Conservation (phyloP, 345 rosid genomes). For the Gossypium australe region DNA sequence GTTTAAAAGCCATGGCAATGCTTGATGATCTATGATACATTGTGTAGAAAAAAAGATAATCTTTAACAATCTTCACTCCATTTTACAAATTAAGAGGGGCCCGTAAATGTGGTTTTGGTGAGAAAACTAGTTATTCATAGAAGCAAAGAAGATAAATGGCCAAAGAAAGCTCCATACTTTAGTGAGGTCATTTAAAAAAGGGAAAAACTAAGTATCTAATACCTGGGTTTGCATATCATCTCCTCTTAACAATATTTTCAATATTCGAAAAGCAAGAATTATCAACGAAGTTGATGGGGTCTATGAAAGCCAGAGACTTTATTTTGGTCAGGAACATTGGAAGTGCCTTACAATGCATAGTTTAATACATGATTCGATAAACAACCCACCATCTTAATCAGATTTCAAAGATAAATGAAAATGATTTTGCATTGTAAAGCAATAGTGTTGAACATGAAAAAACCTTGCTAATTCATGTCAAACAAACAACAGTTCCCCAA, state of each 20-base stretch:
- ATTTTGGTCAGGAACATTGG: not conserved
- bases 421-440: not conserved
- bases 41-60: constrained; percentile 10
- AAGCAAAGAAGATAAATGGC: too few relatives aligned
- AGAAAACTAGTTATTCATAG: not conserved
- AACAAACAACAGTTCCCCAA: not conserved
- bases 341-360: constrained; percentile 39
- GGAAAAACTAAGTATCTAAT: not conserved
- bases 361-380: constrained; percentile 28
- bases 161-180: too few relatives aligned
- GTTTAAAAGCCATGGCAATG: constrained; percentile 64
- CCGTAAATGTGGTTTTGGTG: not conserved
- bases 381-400: not conserved
- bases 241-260: constrained; percentile 82
- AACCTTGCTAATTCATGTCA: not conserved
- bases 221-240: constrained; percentile 80
- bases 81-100: not conserved
- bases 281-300: constrained; percentile 47
- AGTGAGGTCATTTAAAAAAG: too few relatives aligned
- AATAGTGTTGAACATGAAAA: not conserved
- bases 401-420: constrained; percentile 3
- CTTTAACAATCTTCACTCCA: not conserved
- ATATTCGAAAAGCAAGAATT: constrained; percentile 76
- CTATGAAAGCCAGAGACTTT: not conserved
- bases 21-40: constrained; percentile 61